Evolutionary conservation across 129 eudicot species (phyloP), one percentile per base, ranked within the genome.

Genomic region (Lactuca sativa): DNA sequence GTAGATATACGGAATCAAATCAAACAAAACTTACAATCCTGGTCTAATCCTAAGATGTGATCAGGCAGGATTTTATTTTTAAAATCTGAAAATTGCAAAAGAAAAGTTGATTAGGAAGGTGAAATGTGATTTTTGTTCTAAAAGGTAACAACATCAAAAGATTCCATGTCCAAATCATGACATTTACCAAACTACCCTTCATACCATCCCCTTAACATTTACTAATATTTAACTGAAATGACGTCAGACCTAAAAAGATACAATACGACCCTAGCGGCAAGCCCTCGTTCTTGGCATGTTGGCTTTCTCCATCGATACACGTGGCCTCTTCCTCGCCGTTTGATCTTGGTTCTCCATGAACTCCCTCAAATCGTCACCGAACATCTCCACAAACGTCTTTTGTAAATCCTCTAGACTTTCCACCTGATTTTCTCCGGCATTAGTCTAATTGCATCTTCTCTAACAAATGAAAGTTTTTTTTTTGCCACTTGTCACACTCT

Each of bases 351-450:
- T 71, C 62, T 59, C 87, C 70, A 80, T 75, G 73, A 78, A 81
- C 73, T 84, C 74, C 62, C 81, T 85, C 51, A 90, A 70, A 83
- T 92, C 96, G 9, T 79, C 96, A 53, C 95, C 96, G 70, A 89
- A 90, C 85, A 86, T 74, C 3, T 92, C 92, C 79, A 86, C 89
- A 60, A 92, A 89, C 14, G 85, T 81, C 77, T 81, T 86, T 74
- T 92, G 98, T 59, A 92, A 72, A 78, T 92, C 98, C 86, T 92
- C 98, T 58, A 85, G 53, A 67, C 86, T 89, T 77, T 86, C 95
- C 69, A 70, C 81, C 90, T 88, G 83, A 80, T 59, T 75, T 55
- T 54, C 21, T 9, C 58, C 31, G 37, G 1, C 30, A 57, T 7
- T 51, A 56, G 43, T 38, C 5, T 10, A 11, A 56, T 47, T 18